Base-by-base conservation (phyloP, 2,329 filamentous ascomycete genomes). In the Aspergillus puulaauensis region DNA sequence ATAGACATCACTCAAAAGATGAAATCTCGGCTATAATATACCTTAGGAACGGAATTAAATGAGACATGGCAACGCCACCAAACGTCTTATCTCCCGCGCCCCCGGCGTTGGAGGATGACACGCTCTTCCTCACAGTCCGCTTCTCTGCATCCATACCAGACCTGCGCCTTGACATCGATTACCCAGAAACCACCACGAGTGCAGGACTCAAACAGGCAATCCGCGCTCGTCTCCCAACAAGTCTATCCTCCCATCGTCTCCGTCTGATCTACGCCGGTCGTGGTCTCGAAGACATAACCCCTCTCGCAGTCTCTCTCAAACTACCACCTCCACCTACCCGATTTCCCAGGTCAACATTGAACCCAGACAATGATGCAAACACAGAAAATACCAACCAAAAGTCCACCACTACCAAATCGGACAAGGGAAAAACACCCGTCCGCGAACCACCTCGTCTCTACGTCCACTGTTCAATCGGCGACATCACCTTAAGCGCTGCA, bases 181-280 rank as follows among this genome's bases (percentile, higher is more conserved):
- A 81, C 6, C 90, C 93, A 0, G 75, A 81, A 48, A 80, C 81
- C 33, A 92, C 89, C 11, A 91, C 91, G 43, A 85, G 91, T 54
- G 83, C 91, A 55, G 85, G 88, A 2, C 83, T 98, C 57, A 96
- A 96, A 75, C 88, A 90, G 66, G 82, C 89, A 52, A 90, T 98
- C 70, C 91, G 95, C 64, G 75, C 81, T 8, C 83, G 89, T 46
- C 84, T 97, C 21, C 82, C 87, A 6, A 69, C 78, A 35, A 77
- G 83, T 35, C 82, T 87, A 62, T 83, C 86, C 14, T 80, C 83
- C 43, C 86, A 86, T 61, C 89, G 91, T 37, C 84, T 98, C 33
- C 91, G 93, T 59, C 86, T 99, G 63, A 97, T 98, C 72, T 87
- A 96, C 73, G 86, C 90, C 51, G 95, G 95, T 61, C 92, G 90